Conservation (phyloP, 2,329 filamentous ascomycete species). For the Thielaviopsis cerberus region DNA sequence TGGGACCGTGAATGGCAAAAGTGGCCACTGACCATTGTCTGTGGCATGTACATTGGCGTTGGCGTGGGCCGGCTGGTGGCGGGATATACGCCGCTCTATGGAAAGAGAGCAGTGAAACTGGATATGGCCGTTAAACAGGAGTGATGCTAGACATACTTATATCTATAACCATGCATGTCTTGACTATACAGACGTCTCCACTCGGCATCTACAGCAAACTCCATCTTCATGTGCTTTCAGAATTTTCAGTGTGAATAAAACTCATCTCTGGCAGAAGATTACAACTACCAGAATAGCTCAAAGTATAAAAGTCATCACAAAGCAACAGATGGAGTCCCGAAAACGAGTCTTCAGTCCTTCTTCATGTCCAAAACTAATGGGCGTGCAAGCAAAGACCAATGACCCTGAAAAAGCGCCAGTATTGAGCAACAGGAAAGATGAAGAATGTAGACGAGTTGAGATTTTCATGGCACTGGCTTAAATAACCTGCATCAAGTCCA, state of each 20-base stretch:
- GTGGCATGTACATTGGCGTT: slow-evolving; percentile 65
- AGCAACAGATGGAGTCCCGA: slow-evolving; percentile 2
- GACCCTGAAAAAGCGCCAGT: not conserved
- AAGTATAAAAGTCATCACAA: slow-evolving; percentile 10
- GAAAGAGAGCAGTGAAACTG: slow-evolving; percentile 22
- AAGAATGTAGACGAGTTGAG: not conserved
- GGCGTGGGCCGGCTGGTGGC: slow-evolving; percentile 43
- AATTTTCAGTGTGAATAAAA: slow-evolving; percentile 13
- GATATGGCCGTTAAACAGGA: slow-evolving; percentile 16
- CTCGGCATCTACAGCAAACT: not conserved
- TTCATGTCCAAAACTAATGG: not conserved
- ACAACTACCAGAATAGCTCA: not conserved
- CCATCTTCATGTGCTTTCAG: slow-evolving; percentile 10
- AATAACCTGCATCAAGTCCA: not conserved
- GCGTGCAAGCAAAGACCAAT: not conserved
- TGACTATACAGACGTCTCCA: no score
- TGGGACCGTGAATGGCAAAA: slow-evolving; percentile 99
- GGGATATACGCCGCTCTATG: slow-evolving; percentile 33
- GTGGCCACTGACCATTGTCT: slow-evolving; percentile 84
- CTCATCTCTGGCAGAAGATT: slow-evolving; percentile 5
- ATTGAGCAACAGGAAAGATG: no score
- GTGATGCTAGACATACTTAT: no score
- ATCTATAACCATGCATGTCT: no score
- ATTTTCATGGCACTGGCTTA: no score
- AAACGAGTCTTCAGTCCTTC: slow-evolving; percentile 1